These are phyloP conservation scores for Pseudisothecium myosuroides DNA, from an alignment of 225 moss, liverwort and hornwort species.

Conservation along the genomic window DNA sequence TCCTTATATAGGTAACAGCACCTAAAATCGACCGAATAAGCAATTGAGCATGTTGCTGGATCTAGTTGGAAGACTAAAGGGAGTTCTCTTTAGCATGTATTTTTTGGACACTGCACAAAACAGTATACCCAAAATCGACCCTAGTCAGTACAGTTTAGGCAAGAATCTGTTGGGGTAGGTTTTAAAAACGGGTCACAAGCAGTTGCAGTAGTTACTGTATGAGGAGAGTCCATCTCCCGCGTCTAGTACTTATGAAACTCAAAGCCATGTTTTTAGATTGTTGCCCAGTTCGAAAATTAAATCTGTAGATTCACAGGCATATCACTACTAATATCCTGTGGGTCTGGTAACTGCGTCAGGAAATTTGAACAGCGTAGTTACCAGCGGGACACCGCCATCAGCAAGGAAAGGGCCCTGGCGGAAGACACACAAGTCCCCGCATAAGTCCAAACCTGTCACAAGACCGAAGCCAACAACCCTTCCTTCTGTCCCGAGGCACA, in stretches of 20 bases:
- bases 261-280: not conserved
- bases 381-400: conserved; percentile 30
- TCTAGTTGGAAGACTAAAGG: not conserved
- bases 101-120: not conserved
- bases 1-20: not conserved
- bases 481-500: not conserved
- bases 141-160: not conserved
- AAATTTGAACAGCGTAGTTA: conserved; percentile 15
- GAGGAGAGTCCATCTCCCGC: not conserved
- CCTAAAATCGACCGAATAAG: too few species aligned
- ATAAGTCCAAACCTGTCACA: conserved; percentile 3
- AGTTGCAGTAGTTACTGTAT: not conserved
- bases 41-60: not conserved
- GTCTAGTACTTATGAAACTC: not conserved
- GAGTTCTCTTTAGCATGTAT: not conserved
- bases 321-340: not conserved
- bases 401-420: conserved; percentile 15
- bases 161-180: not conserved
- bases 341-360: not conserved
- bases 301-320: not conserved
- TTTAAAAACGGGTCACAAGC: not conserved
- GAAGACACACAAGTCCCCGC: conserved; percentile 7
- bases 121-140: not conserved
- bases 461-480: not conserved
- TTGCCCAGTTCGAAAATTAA: not conserved